phyloP scores from a whole-genome alignment of 129 eudicot genomes.

The Flaveria brownii region DNA sequence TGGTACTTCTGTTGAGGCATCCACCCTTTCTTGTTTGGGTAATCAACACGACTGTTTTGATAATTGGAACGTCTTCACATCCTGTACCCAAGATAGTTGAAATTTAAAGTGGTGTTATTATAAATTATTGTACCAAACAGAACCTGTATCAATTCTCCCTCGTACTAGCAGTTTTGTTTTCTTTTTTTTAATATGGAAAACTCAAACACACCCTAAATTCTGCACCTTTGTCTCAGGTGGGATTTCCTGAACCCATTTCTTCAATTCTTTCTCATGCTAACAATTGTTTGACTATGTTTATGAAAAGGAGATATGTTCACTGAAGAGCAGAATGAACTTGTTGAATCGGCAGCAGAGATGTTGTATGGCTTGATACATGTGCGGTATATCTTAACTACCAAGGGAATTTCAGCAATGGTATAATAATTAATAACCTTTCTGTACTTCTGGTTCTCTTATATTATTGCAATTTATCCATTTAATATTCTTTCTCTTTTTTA shows the following conservation, averaged over 20 bases:
- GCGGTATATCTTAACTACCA: constrained; percentile 74
- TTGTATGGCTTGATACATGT: constrained; percentile 87
- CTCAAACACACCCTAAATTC: not conserved
- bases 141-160: not conserved
- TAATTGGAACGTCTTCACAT: not conserved
- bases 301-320: constrained; percentile 78
- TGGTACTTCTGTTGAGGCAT: too few relatives aligned
- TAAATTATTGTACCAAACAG: not conserved
- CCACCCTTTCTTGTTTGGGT: not conserved
- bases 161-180: not conserved
- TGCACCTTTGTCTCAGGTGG: not conserved
- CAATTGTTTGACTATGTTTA: constrained; percentile 23
- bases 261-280: constrained; percentile 9
- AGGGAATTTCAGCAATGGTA: constrained; percentile 96
- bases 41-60: not conserved
- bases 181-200: not conserved
- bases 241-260: constrained; percentile 3
- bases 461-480: not conserved
- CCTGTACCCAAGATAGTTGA: not conserved
- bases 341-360: constrained; percentile 97
- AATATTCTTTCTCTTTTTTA: not conserved
- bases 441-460: not conserved
- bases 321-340: constrained; percentile 93
- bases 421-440: constrained; percentile 5
- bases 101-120: not conserved